phyloP scores from a whole-genome alignment of 805 yeast species.

The Yamadazyma olivae region DNA sequence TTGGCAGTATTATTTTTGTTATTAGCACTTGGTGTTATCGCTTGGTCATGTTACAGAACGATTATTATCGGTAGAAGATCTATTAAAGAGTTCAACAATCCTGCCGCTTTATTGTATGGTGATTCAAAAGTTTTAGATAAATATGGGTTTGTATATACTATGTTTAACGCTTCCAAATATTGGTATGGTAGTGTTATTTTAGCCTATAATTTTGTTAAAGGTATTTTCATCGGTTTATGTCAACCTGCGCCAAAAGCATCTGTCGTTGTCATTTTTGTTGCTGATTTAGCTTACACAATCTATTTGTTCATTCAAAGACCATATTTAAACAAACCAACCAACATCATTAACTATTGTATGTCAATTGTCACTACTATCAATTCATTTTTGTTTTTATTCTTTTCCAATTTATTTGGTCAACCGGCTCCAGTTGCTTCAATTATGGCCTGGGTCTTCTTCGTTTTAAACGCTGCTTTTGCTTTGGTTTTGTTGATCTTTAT shows the following conservation, averaged over 20 bases:
- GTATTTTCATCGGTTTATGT: slow-evolving; percentile 71
- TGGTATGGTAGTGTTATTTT: slow-evolving; percentile 78
- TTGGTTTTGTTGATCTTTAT: slow-evolving; percentile 68
- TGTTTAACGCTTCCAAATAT: slow-evolving; percentile 77
- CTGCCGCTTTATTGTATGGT: slow-evolving; percentile 86
- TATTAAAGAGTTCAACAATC: slow-evolving; percentile 59
- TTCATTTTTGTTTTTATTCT: slow-evolving; percentile 82
- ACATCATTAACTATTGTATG: slow-evolving; percentile 69
- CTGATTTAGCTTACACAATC: slow-evolving; percentile 69
- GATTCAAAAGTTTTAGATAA: slow-evolving; percentile 67
- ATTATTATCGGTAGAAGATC: slow-evolving; percentile 61
- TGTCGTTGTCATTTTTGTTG: slow-evolving; percentile 68
- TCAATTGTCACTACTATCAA: slow-evolving; percentile 71
- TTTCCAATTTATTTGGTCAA: slow-evolving; percentile 80
- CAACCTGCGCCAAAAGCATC: slow-evolving; percentile 83
- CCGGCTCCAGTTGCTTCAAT: slow-evolving; percentile 74
- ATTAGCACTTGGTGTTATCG: slow-evolving; percentile 56
- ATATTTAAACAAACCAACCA: slow-evolving; percentile 79
- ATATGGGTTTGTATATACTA: slow-evolving; percentile 86
- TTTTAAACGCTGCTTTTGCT: slow-evolving; percentile 86
- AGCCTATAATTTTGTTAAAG: slow-evolving; percentile 60
- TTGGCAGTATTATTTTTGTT: slow-evolving; percentile 71
- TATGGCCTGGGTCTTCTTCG: slow-evolving; percentile 90
- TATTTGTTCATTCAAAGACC: slow-evolving; percentile 66
- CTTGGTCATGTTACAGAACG: slow-evolving; percentile 67